These are phyloP conservation scores for Ziziphus jujuba DNA, from an alignment of 306 rosid species.

Conservation along the genomic window DNA sequence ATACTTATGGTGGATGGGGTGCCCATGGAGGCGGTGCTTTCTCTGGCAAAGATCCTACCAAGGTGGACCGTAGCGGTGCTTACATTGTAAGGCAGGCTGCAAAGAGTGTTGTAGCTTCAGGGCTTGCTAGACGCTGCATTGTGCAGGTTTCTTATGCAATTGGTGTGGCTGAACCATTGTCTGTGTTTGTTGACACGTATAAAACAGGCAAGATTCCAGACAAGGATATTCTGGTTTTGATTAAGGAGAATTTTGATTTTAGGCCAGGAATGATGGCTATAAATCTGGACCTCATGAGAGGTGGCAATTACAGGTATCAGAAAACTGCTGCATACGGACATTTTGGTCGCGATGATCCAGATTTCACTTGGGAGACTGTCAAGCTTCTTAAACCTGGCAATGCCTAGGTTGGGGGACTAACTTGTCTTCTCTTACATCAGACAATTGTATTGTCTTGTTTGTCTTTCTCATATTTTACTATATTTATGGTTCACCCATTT, in stretches of 20 bases:
- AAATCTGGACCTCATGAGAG: conserved; percentile 22
- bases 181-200: conserved; percentile 29
- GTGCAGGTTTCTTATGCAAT: conserved; percentile 37
- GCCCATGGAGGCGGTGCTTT: conserved; percentile 33
- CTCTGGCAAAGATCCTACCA: conserved; percentile 28
- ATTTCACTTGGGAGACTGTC: conserved; percentile 33
- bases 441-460: no score
- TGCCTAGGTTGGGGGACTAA: neutral
- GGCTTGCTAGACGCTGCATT: conserved; percentile 27
- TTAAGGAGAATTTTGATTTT: conserved; percentile 25
- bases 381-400: conserved; percentile 24
- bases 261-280: conserved; percentile 32
- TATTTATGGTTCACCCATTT: neutral
- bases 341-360: conserved; percentile 26
- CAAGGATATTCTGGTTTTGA: conserved; percentile 26
- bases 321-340: conserved; percentile 28
- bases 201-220: conserved; percentile 29
- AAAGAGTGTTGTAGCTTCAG: conserved; percentile 22
- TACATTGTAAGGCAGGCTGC: conserved; percentile 30
- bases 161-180: conserved; percentile 27
- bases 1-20: conserved; percentile 33
- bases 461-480: no score
- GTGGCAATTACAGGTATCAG: conserved; percentile 29
- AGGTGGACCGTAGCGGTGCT: conserved; percentile 30
- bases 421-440: no score